phyloP scores from a whole-genome alignment of 169 alveolate genomes.

The Besnoitia besnoiti region DNA sequence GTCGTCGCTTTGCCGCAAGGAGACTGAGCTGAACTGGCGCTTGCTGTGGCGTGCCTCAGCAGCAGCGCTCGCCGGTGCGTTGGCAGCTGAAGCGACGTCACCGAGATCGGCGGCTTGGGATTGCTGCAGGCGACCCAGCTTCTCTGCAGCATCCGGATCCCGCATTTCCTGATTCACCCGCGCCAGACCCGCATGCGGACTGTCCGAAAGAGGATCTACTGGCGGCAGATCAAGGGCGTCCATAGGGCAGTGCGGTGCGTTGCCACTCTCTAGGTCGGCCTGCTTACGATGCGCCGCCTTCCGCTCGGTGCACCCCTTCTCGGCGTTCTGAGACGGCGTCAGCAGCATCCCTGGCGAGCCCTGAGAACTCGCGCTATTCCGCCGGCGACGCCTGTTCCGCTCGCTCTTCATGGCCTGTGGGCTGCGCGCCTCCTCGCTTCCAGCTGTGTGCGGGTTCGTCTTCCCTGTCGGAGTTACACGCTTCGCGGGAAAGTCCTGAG shows the following conservation, averaged over 20 bases:
- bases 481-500: no score
- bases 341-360: neutral
- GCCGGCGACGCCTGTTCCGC: neutral
- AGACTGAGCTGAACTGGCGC: neutral
- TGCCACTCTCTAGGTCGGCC: neutral
- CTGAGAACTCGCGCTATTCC: neutral
- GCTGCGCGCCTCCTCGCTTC: neutral
- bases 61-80: neutral
- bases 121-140: no score
- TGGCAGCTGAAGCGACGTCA: neutral
- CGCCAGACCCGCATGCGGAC: neutral
- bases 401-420: neutral
- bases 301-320: no score
- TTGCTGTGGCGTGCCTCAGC: neutral
- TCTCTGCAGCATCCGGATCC: no score
- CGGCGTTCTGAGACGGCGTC: no score
- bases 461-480: no score
- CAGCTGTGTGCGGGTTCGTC: no score
- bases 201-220: neutral
- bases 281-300: neutral
- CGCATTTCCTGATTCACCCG: neutral
- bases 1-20: neutral
- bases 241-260: neutral
- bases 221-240: neutral
- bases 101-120: no score